Evolutionary conservation across 2,329 filamentous ascomycete species (phyloP), one percentile per base, ranked within the genome.

Genomic region (Lachnellula suecica): DNA sequence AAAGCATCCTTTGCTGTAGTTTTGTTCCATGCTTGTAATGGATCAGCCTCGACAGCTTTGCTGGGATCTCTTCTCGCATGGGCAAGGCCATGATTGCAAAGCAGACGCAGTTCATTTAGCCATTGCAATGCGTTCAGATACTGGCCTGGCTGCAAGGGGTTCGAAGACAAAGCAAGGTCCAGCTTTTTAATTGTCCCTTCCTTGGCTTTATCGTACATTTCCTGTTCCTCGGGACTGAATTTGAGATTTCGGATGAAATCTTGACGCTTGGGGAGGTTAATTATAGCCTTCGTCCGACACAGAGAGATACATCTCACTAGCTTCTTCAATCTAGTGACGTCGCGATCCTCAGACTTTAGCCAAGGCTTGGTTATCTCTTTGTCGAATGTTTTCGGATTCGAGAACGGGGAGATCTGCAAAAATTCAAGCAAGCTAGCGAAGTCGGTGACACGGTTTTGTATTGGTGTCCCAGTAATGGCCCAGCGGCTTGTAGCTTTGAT

Each of bases 401-500:
- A 56, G 47, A 76, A 78, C 0, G 76, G 77, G 52, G 72, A 59
- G 0, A 67, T 69, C 5, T 65, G 63, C 13, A 79, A 62, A 48
- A 78, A 79, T 23, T 69, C 70, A 1, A 79, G 60, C 0, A 79
- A 64, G 1, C 68, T 65, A 0, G 69, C 65, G 5, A 79, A 63
- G 43, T 79, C 77, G 1, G 60, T 60, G 0, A 77, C 63, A 0
- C 63, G 63, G 43, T 79, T 80, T 41, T 79, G 76, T 1, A 80
- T 72, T 0, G 77, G 76, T 0, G 77, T 79, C 0, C 76, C 76
- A 0, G 74, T 78, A 0, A 79, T 69, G 1, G 71, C 73, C 77
- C 76, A 79, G 5, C 76, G 68, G 2, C 62, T 49, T 11, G 64
- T 54, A 0, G 71, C 64, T 0, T 71, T 54, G 0, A 80, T 63